A percentile compares a stretch with the other conserved stretches of the same genome.
Conservation (phyloP, 176 grass and related monocot genomes). For the Saccharum officinarum region DNA sequence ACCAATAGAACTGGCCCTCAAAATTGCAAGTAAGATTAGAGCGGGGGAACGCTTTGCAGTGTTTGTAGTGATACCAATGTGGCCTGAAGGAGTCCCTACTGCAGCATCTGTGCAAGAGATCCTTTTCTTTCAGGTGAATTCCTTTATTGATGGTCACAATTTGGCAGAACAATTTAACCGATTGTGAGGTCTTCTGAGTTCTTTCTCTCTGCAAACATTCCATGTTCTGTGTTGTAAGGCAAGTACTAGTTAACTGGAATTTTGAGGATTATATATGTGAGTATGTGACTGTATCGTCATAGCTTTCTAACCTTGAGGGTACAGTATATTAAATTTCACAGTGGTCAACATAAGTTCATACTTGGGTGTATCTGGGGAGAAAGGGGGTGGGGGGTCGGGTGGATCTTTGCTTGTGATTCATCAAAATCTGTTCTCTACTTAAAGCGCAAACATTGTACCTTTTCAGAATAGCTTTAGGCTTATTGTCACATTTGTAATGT, state of each 20-base stretch:
- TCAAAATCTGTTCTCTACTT: background rate
- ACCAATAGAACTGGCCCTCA: constrained; percentile 93
- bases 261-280: background rate
- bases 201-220: background rate
- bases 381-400: too few species aligned
- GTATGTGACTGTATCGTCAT: background rate
- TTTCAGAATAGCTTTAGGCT: background rate
- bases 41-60: constrained; percentile 76
- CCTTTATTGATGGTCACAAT: background rate
- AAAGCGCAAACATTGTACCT: background rate
- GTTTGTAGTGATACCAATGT: constrained; percentile 96
- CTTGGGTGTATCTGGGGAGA: background rate
- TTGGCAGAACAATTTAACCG: background rate
- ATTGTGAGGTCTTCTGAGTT: background rate
- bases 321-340: background rate
- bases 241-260: background rate
- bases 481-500: background rate
- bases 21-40: constrained; percentile 93
- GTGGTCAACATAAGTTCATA: background rate
- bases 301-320: background rate
- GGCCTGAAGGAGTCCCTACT: constrained; percentile 95
- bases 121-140: constrained; percentile 87
- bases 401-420: background rate
- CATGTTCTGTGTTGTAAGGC: constrained; percentile 2
- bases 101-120: constrained; percentile 82